These are phyloP conservation scores for Aphanoascus verrucosus DNA, from an alignment of 2,329 filamentous ascomycete species.

Conservation along the genomic window DNA sequence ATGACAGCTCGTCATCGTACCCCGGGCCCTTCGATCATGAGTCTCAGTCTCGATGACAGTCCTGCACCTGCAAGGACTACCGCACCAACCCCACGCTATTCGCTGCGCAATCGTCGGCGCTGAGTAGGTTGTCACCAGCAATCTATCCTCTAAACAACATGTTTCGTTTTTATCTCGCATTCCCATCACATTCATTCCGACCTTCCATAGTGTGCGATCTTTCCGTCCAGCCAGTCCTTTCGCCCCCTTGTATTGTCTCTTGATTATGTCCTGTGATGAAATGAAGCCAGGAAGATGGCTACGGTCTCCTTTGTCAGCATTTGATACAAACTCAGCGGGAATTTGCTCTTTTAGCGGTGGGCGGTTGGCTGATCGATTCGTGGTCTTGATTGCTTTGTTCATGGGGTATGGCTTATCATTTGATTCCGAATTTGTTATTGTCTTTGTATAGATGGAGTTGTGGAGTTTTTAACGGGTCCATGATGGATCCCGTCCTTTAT, in stretches of 20 bases:
- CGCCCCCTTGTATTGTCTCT: too few species aligned
- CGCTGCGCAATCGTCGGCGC: conserved; percentile 12
- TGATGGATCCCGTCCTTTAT: too few species aligned
- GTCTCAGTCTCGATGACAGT: conserved; percentile 13
- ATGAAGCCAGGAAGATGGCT: background rate
- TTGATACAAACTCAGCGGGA: background rate
- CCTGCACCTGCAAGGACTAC: background rate
- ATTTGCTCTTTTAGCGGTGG: background rate
- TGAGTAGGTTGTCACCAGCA: background rate
- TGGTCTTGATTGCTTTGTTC: background rate
- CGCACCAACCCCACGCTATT: conserved; percentile 13
- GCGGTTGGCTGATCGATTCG: background rate
- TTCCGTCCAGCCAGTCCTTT: background rate
- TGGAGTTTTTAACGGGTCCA: too few species aligned
- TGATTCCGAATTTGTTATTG: too few species aligned
- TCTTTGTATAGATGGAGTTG: too few species aligned
- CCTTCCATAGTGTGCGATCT: too few species aligned
- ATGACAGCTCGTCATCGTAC: conserved; percentile 5
- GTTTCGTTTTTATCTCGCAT: background rate
- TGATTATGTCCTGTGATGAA: conserved; percentile 4
- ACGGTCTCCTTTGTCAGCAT: background rate
- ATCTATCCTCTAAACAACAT: background rate
- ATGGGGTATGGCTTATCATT: background rate
- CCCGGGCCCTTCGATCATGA: conserved; percentile 14
- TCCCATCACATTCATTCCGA: background rate